Evolutionary conservation across 768 basidiomycete species (phyloP).

Genomic region (Suillus variegatus): DNA sequence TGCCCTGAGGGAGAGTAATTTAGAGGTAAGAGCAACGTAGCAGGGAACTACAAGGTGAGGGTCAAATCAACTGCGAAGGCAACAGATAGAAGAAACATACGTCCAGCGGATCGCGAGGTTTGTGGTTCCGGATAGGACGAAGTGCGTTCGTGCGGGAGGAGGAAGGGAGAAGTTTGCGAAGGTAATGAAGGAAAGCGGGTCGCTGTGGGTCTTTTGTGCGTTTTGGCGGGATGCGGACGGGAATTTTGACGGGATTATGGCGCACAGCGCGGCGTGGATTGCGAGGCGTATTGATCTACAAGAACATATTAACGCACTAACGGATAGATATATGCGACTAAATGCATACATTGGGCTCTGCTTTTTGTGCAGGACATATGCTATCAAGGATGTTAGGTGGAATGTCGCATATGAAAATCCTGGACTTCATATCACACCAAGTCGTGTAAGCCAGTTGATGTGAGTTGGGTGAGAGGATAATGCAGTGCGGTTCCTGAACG

Average conservation of each 20-base stretch:
- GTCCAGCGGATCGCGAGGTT: neutral
- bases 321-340: neutral
- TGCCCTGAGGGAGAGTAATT: neutral
- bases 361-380: neutral
- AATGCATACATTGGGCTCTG: neutral
- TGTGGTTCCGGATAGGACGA: neutral
- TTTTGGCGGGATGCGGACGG: neutral
- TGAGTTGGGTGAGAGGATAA: neutral
- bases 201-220: neutral
- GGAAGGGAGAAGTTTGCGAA: neutral
- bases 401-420: neutral
- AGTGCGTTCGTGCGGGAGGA: neutral
- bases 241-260: neutral
- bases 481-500: neutral
- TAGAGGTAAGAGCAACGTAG: neutral
- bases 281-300: neutral
- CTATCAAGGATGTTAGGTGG: neutral
- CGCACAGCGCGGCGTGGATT: neutral
- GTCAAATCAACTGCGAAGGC: neutral
- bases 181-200: neutral
- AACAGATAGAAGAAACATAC: neutral
- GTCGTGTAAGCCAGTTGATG: neutral
- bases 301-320: neutral
- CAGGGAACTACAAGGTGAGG: neutral
- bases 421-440: neutral